These are phyloP conservation scores for Atkinsonella texensis DNA, from an alignment of 2,329 filamentous ascomycete genomes.

Conservation along the genomic window DNA sequence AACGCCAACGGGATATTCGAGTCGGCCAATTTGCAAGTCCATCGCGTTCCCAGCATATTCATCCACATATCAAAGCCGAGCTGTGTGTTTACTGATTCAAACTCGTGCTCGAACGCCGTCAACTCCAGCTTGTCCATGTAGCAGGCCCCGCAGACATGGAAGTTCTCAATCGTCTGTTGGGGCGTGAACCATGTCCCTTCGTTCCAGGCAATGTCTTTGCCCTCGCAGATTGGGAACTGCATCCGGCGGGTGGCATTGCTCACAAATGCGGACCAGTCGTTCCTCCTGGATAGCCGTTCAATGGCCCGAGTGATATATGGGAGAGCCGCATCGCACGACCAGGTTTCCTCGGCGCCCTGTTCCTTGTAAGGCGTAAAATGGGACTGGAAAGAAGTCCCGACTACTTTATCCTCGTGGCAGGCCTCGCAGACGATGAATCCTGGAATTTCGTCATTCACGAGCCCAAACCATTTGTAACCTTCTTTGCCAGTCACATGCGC, in stretches of 20 bases:
- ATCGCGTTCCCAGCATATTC: slow-evolving; percentile 10
- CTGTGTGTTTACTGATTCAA: slow-evolving; percentile 11
- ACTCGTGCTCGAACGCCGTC: slow-evolving; percentile 18
- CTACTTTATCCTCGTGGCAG: slow-evolving; percentile 23
- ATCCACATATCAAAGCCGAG: slow-evolving; percentile 14
- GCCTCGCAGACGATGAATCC: slow-evolving; percentile 26
- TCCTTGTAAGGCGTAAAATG: slow-evolving; percentile 15
- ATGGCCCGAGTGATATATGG: slow-evolving; percentile 14
- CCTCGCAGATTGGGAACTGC: slow-evolving; percentile 17
- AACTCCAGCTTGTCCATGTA: slow-evolving; percentile 21
- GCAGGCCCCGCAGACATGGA: slow-evolving; percentile 23
- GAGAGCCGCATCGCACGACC: slow-evolving; percentile 21
- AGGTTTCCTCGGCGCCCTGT: slow-evolving; percentile 17
- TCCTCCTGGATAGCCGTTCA: slow-evolving; percentile 9
- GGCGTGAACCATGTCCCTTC: slow-evolving; percentile 17
- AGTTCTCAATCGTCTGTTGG: slow-evolving; percentile 12
- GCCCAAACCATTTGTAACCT: slow-evolving; percentile 20
- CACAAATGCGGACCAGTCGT: slow-evolving; percentile 21
- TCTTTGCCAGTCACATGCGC: slow-evolving; percentile 11
- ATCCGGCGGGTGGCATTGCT: slow-evolving; percentile 12
- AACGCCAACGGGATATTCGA: slow-evolving; percentile 12
- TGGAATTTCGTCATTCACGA: slow-evolving; percentile 16
- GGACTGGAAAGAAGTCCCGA: slow-evolving; percentile 16
- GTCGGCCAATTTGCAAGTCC: slow-evolving; percentile 15
- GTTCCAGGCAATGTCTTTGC: slow-evolving; percentile 11